Base-by-base conservation (phyloP, 805 yeast genomes). In the Metschnikowia lunata region DNA sequence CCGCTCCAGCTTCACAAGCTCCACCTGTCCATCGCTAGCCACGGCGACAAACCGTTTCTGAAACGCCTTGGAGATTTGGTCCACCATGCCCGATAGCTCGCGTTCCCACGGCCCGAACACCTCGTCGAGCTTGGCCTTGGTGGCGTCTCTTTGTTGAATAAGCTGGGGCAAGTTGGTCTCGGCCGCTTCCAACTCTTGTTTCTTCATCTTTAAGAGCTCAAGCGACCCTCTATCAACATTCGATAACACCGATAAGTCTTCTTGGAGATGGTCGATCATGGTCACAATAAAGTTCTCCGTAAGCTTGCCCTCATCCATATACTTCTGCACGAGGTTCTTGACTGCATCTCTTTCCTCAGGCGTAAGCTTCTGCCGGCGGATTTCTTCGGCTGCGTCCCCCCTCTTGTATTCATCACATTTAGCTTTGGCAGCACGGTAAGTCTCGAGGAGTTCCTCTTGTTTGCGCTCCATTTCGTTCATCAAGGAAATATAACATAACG, bases 1-100 rank as follows among this genome's bases (percentile, higher is more conserved):
- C 46, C 75, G 66, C 2, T 74, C 78, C 15, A 69, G 73, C 30
- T 71, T 74, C 30, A 74, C 73, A 10, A 75, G 72, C 34, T 89
- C 69, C 5, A 93, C 88, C 52, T 78, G 80, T n/a, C 99, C 99
- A 26, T 82, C 88, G 61, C 91, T 85, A 1, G 96, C 96, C 29
- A 89, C 89, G 8, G 78, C 71, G 6, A 72, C 68, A 61, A 93
- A 88, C 40, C 85, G 75, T 18, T 70, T 67, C 11, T 84, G 67
- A 63, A 90, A 93, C 43, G 82, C 79, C 1, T 54, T 49, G 0
- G 95, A 83, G 5, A 90, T 83, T 27, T 66, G 61, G 2, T 52
- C 50, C 0, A 87, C 78, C 37, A 86, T 68, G 2, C 52, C 54
- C 4, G 76, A 71, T 26, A 91, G 64, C 49, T 75, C 73, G 1